Conservation (phyloP, 176 grass and related monocot species). For the Phoenix dactylifera region DNA sequence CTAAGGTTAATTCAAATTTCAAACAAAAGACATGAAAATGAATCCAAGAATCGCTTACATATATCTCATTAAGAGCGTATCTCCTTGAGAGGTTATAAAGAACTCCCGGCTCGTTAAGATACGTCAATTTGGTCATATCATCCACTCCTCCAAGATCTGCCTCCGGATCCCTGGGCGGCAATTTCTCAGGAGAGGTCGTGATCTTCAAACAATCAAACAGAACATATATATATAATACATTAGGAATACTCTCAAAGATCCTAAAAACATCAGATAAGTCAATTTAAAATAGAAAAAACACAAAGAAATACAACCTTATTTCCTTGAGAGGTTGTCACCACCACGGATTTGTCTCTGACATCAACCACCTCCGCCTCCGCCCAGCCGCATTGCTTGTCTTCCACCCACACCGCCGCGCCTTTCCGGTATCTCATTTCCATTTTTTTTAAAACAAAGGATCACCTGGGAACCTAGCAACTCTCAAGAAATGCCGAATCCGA, state of each 20-base stretch:
- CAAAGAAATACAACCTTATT: constrained; percentile 44
- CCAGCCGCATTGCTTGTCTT: constrained; percentile 85
- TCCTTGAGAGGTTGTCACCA: constrained; percentile 49
- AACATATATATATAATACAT: background rate
- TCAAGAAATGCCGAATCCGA: no score
- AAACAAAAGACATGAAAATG: constrained; percentile 3
- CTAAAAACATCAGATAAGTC: background rate
- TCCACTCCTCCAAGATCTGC: constrained; percentile 87
- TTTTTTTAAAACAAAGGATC: background rate
- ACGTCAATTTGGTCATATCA: constrained; percentile 97
- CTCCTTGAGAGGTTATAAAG: constrained; percentile 90
- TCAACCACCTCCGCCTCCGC: constrained; percentile 77
- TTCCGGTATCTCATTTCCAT: constrained; percentile 76
- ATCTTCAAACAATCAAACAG: constrained; percentile 33
- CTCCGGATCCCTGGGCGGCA: constrained; percentile 83
- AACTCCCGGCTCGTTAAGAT: constrained; percentile 94
- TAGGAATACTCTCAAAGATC: background rate
- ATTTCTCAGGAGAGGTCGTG: constrained; percentile 41
- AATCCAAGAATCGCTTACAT: constrained; percentile 37
- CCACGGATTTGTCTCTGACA: constrained; percentile 32
- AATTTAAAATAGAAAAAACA: no score
- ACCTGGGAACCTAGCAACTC: constrained; percentile 4
- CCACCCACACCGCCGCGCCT: constrained; percentile 84
- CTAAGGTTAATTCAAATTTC: no score
- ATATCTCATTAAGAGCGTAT: constrained; percentile 96